Evolutionary conservation across 1,284 basidiomycete species (phyloP), one percentile per base, ranked within the genome.

Genomic region (Sporisorium exsertum): DNA sequence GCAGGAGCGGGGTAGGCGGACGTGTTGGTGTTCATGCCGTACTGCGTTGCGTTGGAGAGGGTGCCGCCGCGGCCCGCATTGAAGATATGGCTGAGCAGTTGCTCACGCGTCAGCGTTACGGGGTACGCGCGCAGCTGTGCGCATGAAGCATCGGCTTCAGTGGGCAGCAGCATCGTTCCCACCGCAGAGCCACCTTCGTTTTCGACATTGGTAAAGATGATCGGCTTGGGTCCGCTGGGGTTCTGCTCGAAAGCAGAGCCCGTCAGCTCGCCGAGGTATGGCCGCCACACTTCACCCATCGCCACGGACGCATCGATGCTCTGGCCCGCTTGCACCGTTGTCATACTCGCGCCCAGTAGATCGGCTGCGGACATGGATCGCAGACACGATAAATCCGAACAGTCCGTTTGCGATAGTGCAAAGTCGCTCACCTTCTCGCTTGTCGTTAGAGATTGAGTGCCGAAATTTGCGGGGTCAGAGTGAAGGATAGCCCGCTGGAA

Each of bases 401-500:
- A 82, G 12, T 54, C n/a, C 0, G 80, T 60, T 24, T 60, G 59
- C 2, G n/a, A 18, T 37, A 78, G 43, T 1, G 68, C 76, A 49
- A 29, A 65, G n/a, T 49, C 50, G 54, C 76, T 79, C 0, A 82
- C 71, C 15, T 22, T 8, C 4, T 51, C 43, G 46, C 72, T 69
- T 8, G 73, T 69, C 2, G 3, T 37, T 16, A 22, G 13, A 2
- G 73, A 51, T 24, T 77, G 69, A 9, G 71, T 64, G 29, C 78
- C 79, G 35, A 73, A 80, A 62, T 80, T 64, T 32, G 69, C 57
- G 3, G 80, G 67, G 29, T 82, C 80, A 7, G 69, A 74, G 18
- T 77, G 73, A n/a, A 81, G 57, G 26, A 81, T 73, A 0, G 80
- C 81, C 7, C 60, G 54, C 0, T 52, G 37, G 67, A 86, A 87